Evolutionary conservation across 768 basidiomycete genomes (phyloP).

Genomic region (Russula abietina): DNA sequence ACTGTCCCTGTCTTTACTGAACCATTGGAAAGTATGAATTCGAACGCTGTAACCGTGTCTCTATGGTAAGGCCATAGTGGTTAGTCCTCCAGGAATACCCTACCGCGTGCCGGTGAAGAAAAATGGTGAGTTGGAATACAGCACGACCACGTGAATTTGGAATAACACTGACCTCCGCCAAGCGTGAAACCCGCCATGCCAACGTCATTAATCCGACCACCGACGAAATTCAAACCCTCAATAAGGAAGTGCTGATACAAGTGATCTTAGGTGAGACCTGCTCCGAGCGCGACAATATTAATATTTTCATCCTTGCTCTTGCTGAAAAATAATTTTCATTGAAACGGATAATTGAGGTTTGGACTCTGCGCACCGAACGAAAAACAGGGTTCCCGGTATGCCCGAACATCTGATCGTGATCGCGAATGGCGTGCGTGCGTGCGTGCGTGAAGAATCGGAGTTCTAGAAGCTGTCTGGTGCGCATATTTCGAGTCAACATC

Average conservation of each 20-base stretch:
- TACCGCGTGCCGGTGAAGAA: not conserved
- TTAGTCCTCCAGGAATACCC: constrained; percentile 23
- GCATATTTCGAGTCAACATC: too few species aligned
- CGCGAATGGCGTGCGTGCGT: constrained; percentile 8
- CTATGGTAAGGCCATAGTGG: constrained; percentile 23
- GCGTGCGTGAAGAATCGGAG: too few species aligned
- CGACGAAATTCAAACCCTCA: constrained; percentile 23
- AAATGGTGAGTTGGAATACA: too few species aligned
- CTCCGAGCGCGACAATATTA: constrained; percentile 20
- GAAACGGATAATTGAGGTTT: constrained; percentile 25
- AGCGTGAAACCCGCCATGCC: constrained; percentile 26
- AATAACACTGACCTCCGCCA: constrained; percentile 13
- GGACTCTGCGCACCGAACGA: constrained; percentile 27
- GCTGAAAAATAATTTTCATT: constrained; percentile 11
- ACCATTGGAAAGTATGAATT: constrained; percentile 25
- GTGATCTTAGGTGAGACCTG: constrained; percentile 27
- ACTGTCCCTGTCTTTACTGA: constrained; percentile 17
- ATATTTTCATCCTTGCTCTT: not conserved
- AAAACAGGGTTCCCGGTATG: constrained; percentile 24
- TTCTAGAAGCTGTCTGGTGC: not conserved
- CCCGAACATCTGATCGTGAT: constrained; percentile 27
- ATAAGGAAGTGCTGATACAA: constrained; percentile 20
- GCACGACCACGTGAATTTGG: not conserved
- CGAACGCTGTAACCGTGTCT: constrained; percentile 23
- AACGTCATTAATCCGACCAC: constrained; percentile 24